Evolutionary conservation across 805 yeast species (phyloP), one percentile per base, ranked within the genome.

Genomic region (Myxozyma sirexii): DNA sequence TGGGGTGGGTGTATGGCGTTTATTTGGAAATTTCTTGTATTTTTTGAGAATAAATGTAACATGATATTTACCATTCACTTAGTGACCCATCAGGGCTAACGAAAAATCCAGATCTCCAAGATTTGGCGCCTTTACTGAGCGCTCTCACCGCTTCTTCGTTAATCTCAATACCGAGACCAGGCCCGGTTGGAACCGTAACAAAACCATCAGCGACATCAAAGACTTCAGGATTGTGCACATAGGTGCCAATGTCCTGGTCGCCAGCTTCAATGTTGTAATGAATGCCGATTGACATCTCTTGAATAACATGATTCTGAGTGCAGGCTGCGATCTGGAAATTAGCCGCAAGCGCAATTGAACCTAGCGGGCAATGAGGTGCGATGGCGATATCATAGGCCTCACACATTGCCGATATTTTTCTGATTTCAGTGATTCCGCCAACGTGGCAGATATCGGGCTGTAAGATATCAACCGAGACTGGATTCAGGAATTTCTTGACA

Each of bases 361-460:
- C 73, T 19, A 70, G 62, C 12, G 73, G 73, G 35, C 73, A 70
- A 48, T 70, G 73, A 5, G 73, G 73, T 12, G 73, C 73, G 17
- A 70, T 35, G 15, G 68, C 72, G 27, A 70, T 64, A 44, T 70
- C 73, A 56, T 68, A 70, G 0, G 73, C 65, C 57, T 70, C 73
- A 12, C 72, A 71, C 70, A 70, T 67, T 19, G 54, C 54, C 10
- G 73, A 71, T 27, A 70, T 70, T 39, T 63, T 50, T 56, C 64
- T 65, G 24, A 67, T 64, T 48, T 70, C 73, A 6, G 73, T 68
- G 31, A 70, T 70, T 1, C 72, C 72, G 8, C 73, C 73, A 29
- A 68, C 56, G 45, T 70, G 73, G 15, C 71, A 56, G 35, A 70
- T 64, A 43, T 70, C 73, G 1, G 72, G 72, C 56, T 70, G 73